Evolutionary conservation across 1,284 basidiomycete species (phyloP).

Genomic region (Austroboletus rostrupii): DNA sequence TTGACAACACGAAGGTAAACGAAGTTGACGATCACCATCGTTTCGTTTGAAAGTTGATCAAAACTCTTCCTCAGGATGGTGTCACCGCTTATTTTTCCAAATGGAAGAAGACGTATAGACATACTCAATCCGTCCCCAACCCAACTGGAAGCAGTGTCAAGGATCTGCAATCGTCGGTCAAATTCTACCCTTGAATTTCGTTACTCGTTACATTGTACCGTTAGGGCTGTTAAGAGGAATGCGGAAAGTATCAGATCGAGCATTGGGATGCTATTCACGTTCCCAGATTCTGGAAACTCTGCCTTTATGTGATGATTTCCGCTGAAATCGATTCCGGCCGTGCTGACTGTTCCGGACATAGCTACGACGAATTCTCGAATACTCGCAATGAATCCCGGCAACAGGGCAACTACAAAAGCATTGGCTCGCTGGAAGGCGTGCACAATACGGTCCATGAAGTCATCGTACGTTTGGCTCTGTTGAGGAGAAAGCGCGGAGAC

Average conservation of each 20-base stretch:
- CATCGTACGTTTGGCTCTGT: constrained; percentile 11
- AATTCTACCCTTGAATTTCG: not conserved
- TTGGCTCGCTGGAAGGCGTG: constrained; percentile 16
- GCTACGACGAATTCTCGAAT: constrained; percentile 26
- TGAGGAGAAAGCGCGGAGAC: not conserved
- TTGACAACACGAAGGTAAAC: constrained; percentile 12
- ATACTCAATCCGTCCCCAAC: constrained; percentile 2
- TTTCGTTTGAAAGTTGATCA: not conserved
- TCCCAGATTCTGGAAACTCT: constrained; percentile 8
- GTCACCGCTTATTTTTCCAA: constrained; percentile 13
- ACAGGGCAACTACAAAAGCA: constrained; percentile 5
- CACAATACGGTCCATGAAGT: constrained; percentile 15
- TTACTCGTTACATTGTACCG: not conserved
- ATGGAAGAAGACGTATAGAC: constrained; percentile 18
- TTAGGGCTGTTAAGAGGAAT: constrained; percentile 14
- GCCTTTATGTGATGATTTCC: constrained; percentile 5
- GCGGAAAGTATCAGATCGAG: constrained; percentile 8
- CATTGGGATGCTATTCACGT: constrained; percentile 18
- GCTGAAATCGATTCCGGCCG: not conserved
- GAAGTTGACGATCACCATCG: not conserved
- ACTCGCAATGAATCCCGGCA: constrained; percentile 15
- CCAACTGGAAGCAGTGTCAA: constrained; percentile 11
- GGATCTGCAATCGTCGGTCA: constrained; percentile 15
- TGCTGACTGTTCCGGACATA: not conserved
- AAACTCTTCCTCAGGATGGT: constrained; percentile 4